Evolutionary conservation across 2,329 filamentous ascomycete species (phyloP).

Genomic region (Ambrosiella cleistominuta): DNA sequence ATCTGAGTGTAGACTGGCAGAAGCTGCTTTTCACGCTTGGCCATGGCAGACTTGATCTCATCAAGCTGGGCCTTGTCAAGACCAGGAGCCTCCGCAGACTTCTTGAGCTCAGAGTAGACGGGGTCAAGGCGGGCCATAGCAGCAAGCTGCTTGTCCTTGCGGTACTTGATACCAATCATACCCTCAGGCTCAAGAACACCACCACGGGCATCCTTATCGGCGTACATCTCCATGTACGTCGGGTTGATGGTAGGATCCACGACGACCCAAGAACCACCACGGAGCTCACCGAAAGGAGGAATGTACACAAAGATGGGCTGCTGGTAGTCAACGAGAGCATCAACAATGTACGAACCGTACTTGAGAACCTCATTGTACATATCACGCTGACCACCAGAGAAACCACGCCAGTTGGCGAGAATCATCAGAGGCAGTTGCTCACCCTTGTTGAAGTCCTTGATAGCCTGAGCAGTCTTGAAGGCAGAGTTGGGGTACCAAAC

Average conservation of each 20-base stretch:
- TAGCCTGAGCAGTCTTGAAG: slow-evolving; percentile 98
- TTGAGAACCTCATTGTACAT: slow-evolving; percentile 99
- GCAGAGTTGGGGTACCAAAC: slow-evolving; percentile 99
- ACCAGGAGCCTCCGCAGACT: slow-evolving; percentile 46
- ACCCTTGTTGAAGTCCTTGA: slow-evolving; percentile 97
- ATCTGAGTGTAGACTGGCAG: slow-evolving; percentile 90
- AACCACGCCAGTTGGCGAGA: slow-evolving; percentile 98
- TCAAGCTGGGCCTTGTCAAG: slow-evolving; percentile 58
- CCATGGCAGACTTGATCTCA: slow-evolving; percentile 69
- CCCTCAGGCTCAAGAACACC: slow-evolving; percentile 96
- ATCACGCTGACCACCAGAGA: slow-evolving; percentile 97
- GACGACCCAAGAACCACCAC: slow-evolving; percentile 98
- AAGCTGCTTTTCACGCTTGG: slow-evolving; percentile 67
- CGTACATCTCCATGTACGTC: slow-evolving; percentile 97
- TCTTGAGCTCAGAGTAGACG: slow-evolving; percentile 67
- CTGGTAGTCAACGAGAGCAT: slow-evolving; percentile 94
- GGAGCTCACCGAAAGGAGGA: slow-evolving; percentile 85
- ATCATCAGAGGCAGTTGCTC: slow-evolving; percentile 98
- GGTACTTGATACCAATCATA: slow-evolving; percentile 97
- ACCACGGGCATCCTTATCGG: slow-evolving; percentile 82
- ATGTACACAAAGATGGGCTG: slow-evolving; percentile 99
- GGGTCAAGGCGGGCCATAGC: slow-evolving; percentile 91
- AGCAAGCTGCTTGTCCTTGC: slow-evolving; percentile 89
- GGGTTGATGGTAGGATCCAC: slow-evolving; percentile 98
- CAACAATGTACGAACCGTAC: slow-evolving; percentile 97